A percentile compares a stretch with the other conserved stretches of the same genome.
These are phyloP conservation scores for Backusella liffmaniae DNA, from an alignment of 192 early-diverging fungal genomes.

Conservation along the genomic window DNA sequence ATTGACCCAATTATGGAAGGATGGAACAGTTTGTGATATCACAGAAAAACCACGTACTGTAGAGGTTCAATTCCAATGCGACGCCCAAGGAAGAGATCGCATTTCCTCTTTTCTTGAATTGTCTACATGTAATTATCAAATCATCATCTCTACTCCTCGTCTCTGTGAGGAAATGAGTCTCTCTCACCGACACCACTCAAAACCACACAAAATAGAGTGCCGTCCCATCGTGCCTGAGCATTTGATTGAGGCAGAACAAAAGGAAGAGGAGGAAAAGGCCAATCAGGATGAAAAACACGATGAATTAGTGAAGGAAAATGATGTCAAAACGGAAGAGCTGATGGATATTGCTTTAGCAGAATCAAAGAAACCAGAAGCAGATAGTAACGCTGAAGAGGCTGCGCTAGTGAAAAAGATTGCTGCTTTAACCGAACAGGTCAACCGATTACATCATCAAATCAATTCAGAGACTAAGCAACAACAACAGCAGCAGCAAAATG, in stretches of 20 bases:
- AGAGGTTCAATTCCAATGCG: slow-evolving; percentile 86
- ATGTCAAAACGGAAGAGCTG: not conserved
- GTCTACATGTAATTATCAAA: slow-evolving; percentile 71
- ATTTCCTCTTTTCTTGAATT: slow-evolving; percentile 67
- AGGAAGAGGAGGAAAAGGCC: not conserved
- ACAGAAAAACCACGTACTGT: slow-evolving; percentile 67
- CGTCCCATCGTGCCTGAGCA: slow-evolving; percentile 59
- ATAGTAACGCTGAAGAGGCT: not conserved
- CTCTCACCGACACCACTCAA: slow-evolving; percentile 36
- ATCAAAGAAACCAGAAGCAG: not conserved
- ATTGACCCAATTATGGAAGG: slow-evolving; percentile 68
- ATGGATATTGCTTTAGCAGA: not conserved
- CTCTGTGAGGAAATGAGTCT: slow-evolving; percentile 68
- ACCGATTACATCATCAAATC: not conserved
- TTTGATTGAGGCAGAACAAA: slow-evolving; percentile 4
- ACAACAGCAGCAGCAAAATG: not conserved
- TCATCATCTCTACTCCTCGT: slow-evolving; percentile 71
- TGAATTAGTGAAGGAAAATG: not conserved
- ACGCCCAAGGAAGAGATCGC: slow-evolving; percentile 51
- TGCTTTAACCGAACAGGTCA: slow-evolving; percentile 6
- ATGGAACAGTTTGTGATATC: slow-evolving; percentile 74
- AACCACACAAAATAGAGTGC: slow-evolving; percentile 61
- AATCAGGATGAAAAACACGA: not conserved
- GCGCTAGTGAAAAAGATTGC: not conserved
- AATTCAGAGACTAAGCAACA: not conserved